Conservation (phyloP, 2,329 filamentous ascomycete species). For the Boeremia exigua region DNA sequence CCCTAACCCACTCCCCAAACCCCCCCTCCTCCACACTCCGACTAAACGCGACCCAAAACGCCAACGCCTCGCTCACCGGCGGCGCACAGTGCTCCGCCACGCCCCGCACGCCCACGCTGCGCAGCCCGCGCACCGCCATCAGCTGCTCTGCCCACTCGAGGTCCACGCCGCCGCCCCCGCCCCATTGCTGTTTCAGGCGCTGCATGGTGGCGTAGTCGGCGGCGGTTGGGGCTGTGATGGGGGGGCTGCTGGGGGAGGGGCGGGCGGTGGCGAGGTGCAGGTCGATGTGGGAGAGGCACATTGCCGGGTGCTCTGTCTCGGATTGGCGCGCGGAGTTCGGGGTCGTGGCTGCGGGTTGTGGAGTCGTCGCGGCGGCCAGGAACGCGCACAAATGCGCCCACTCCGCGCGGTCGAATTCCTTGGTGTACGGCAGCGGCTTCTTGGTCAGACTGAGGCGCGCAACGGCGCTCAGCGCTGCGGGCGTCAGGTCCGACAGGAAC, state of each 20-base stretch:
- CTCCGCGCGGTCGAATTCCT: conserved; percentile 63
- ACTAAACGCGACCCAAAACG: conserved; percentile 66
- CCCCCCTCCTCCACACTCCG: conserved; percentile 62
- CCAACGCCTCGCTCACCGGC: conserved; percentile 61
- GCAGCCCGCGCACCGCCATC: conserved; percentile 57
- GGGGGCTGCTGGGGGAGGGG: conserved; percentile 58
- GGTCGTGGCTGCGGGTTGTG: not conserved
- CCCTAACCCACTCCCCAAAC: conserved; percentile 60
- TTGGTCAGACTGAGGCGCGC: conserved; percentile 62
- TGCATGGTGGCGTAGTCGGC: conserved; percentile 34
- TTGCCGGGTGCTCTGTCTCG: not conserved
- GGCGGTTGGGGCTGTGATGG: conserved; percentile 41
- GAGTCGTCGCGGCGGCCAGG: conserved; percentile 32
- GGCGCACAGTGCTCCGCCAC: conserved; percentile 62
- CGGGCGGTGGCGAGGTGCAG: conserved; percentile 59
- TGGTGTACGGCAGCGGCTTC: conserved; percentile 59
- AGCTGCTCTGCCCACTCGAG: conserved; percentile 66
- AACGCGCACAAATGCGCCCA: conserved; percentile 60
- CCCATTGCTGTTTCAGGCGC: conserved; percentile 37
- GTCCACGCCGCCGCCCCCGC: conserved; percentile 33
- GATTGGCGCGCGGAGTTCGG: not conserved
- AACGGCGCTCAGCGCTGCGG: conserved; percentile 56
- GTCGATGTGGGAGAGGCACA: conserved; percentile 19
- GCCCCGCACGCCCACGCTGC: conserved; percentile 59
- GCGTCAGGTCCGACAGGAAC: conserved; percentile 64